These are phyloP conservation scores for Durotheca rogersii DNA, from an alignment of 495 filamentous ascomycete genomes.

Conservation along the genomic window DNA sequence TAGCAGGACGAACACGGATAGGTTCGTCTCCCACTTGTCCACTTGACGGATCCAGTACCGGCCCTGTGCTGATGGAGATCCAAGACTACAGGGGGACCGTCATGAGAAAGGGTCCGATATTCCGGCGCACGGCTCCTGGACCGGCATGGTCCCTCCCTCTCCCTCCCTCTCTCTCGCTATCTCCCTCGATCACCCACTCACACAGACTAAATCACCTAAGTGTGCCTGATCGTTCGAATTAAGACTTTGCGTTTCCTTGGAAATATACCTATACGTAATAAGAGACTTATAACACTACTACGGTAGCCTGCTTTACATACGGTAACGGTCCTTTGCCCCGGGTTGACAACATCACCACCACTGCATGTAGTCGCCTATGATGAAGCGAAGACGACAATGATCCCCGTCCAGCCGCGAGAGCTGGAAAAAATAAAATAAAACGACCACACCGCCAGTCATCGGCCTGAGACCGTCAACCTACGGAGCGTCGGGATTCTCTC, in stretches of 20 bases:
- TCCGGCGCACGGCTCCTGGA: slow-evolving; percentile 22
- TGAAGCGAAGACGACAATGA: slow-evolving; percentile 2
- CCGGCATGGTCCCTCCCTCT: not conserved
- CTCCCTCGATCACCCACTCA: not conserved
- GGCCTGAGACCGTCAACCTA: not conserved
- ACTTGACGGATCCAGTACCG: not conserved
- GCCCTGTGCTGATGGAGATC: slow-evolving; percentile 1
- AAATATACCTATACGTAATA: not conserved
- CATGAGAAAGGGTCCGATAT: slow-evolving; percentile 12
- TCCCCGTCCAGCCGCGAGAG: too few species aligned
- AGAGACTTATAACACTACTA: not conserved
- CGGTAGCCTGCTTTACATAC: not conserved
- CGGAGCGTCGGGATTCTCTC: not conserved
- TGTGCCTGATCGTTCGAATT: not conserved
- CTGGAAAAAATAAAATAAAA: too few species aligned
- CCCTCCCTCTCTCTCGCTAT: not conserved
- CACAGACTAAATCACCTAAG: not conserved
- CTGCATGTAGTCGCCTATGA: not conserved
- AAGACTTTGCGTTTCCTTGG: not conserved
- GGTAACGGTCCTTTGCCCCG: not conserved
- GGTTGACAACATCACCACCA: not conserved
- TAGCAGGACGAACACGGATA: not conserved
- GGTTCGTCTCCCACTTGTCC: not conserved
- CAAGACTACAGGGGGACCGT: slow-evolving; percentile 9
- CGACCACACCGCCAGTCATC: slow-evolving; percentile 9